phyloP scores from a whole-genome alignment of 2,329 filamentous ascomycete genomes.

The Chrysoporthe deuterocubensis region DNA sequence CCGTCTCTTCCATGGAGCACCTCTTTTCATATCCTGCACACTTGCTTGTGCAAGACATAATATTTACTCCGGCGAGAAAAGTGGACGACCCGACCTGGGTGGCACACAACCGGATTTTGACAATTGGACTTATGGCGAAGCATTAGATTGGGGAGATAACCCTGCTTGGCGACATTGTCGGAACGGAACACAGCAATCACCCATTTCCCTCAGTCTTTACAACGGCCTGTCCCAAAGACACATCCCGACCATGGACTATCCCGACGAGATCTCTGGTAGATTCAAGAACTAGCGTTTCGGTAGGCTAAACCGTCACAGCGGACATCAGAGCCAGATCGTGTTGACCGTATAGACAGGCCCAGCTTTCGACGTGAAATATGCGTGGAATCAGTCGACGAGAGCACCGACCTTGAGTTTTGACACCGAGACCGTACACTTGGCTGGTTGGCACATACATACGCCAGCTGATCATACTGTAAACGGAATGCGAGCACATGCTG shows the following conservation, averaged over 20 bases:
- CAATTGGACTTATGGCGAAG: conserved; percentile 40
- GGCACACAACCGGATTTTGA: neutral
- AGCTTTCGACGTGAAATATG: conserved; percentile 31
- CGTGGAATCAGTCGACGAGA: conserved; percentile 38
- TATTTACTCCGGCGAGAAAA: neutral
- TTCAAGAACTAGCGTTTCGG: conserved; percentile 56
- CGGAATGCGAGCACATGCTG: conserved; percentile 47
- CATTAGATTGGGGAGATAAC: conserved; percentile 45
- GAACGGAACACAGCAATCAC: conserved; percentile 54
- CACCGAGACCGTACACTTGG: conserved; percentile 51
- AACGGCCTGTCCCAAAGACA: conserved; percentile 47
- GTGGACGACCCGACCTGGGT: neutral
- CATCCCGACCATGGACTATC: conserved; percentile 47
- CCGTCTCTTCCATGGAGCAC: neutral
- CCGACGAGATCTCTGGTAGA: conserved; percentile 40
- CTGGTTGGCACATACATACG: conserved; percentile 55
- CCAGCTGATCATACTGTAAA: conserved; percentile 54
- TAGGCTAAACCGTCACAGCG: conserved; percentile 44
- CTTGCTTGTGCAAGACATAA: neutral
- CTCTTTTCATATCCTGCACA: neutral
- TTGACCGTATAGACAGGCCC: conserved; percentile 14
- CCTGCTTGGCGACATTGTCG: conserved; percentile 46
- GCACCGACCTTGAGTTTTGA: conserved; percentile 50
- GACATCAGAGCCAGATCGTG: neutral
- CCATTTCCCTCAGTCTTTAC: conserved; percentile 47